phyloP scores from a whole-genome alignment of 164 flowering plant genomes.

The Malania oleifera region DNA sequence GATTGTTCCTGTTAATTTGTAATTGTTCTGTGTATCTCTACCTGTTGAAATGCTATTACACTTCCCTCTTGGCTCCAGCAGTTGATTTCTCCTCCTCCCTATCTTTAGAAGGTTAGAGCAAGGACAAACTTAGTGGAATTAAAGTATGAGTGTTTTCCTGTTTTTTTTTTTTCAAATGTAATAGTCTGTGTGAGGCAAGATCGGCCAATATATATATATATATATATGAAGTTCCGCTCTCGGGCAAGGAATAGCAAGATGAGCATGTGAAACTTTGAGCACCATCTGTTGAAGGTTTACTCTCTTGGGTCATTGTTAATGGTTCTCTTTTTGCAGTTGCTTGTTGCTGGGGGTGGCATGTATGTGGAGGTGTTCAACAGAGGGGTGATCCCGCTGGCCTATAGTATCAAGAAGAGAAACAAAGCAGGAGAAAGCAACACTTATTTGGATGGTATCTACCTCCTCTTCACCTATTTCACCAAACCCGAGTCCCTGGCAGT shows the following conservation, averaged over 20 bases:
- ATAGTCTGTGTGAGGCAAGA: too few species aligned
- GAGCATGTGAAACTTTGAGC: not conserved
- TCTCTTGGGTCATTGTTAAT: not conserved
- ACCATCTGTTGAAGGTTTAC: not conserved
- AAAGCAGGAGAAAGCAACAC: slow-evolving; percentile 85
- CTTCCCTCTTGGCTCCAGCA: too few species aligned
- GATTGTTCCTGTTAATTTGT: too few species aligned
- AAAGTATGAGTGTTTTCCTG: too few species aligned
- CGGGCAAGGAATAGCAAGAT: not conserved
- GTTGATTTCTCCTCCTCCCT: too few species aligned
- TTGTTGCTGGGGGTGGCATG: slow-evolving; percentile 96
- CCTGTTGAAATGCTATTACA: too few species aligned
- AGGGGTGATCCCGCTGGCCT: slow-evolving; percentile 90
- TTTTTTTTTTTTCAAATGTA: too few species aligned
- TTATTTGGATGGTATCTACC: slow-evolving; percentile 91
- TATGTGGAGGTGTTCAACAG: slow-evolving; percentile 91
- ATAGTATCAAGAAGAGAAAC: slow-evolving; percentile 81
- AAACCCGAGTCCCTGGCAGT: slow-evolving; percentile 58
- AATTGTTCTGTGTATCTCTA: too few species aligned
- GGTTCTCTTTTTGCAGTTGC: slow-evolving; percentile 49
- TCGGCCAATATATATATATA: too few species aligned
- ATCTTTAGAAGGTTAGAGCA: too few species aligned
- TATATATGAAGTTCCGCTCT: not conserved
- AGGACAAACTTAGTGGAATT: not conserved
- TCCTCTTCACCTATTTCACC: slow-evolving; percentile 89